Conservation (phyloP, 345 rosid species). For the Camelina laxa region DNA sequence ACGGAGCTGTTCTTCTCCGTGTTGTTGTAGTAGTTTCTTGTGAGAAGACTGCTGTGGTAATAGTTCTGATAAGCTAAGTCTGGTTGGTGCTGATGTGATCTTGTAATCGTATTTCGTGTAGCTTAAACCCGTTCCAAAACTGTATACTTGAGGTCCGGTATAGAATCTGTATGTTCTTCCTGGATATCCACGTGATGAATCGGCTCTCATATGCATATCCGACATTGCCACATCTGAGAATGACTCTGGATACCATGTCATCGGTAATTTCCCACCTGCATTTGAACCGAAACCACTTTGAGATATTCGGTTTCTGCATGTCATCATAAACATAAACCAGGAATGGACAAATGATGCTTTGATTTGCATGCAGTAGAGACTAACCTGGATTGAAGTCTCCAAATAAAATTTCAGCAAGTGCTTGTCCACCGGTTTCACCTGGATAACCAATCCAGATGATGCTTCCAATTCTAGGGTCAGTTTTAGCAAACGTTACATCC, state of each 20-base stretch:
- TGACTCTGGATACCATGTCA: constrained; percentile 93
- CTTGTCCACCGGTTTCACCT: constrained; percentile 89
- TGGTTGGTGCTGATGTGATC: constrained; percentile 63
- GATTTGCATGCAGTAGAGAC: constrained; percentile 28
- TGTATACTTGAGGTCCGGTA: constrained; percentile 64
- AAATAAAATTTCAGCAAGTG: constrained; percentile 79
- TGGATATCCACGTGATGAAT: constrained; percentile 73
- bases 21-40: constrained; percentile 50
- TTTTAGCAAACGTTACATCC: constrained; percentile 78
- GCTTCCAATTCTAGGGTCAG: constrained; percentile 62
- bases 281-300: neutral
- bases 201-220: constrained; percentile 86
- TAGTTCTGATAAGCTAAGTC: constrained; percentile 48
- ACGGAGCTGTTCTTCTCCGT: constrained; percentile 32
- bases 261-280: constrained; percentile 87
- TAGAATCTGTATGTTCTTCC: constrained; percentile 94
- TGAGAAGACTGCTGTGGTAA: constrained; percentile 35
- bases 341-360: constrained; percentile 16
- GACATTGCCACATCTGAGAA: constrained; percentile 76
- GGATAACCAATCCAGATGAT: constrained; percentile 95
- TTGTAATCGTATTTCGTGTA: constrained; percentile 64
- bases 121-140: constrained; percentile 85
- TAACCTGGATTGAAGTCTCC: constrained; percentile 90
- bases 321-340: neutral
- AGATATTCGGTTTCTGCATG: neutral